Evolutionary conservation across 352 stramenopile species (phyloP).

Genomic region (Globisporangium solare): DNA sequence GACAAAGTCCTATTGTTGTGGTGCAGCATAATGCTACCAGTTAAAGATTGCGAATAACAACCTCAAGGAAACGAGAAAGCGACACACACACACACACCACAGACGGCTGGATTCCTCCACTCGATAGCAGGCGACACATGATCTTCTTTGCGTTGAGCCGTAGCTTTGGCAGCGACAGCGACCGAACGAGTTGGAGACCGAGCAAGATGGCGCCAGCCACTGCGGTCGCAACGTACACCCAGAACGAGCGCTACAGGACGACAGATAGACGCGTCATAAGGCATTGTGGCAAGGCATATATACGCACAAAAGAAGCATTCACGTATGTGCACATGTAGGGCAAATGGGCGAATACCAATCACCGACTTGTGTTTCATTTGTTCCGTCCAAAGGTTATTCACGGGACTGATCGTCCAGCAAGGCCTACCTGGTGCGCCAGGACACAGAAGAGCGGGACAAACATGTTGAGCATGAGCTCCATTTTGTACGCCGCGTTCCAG

Average conservation of each 20-base stretch:
- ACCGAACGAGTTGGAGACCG: constrained; percentile 61
- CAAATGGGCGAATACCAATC: constrained; percentile 14
- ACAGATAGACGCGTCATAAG: constrained; percentile 1
- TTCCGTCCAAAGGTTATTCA: background rate
- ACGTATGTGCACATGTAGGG: background rate
- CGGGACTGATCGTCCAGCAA: constrained; percentile 8
- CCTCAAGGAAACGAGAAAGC: background rate
- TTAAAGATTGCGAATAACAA: background rate
- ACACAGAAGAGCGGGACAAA: constrained; percentile 77
- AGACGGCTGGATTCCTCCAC: constrained; percentile 53
- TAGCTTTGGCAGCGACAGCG: constrained; percentile 67
- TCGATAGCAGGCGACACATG: constrained; percentile 64
- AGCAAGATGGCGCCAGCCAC: constrained; percentile 52
- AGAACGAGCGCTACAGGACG: constrained; percentile 56
- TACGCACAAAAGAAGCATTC: background rate
- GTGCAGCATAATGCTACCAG: too few relatives aligned
- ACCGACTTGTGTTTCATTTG: background rate
- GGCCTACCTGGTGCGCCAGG: constrained; percentile 66
- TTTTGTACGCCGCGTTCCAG: constrained; percentile 75
- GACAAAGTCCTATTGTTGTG: constrained; percentile 54
- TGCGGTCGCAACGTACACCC: constrained; percentile 70
- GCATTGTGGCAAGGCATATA: background rate
- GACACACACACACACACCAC: constrained; percentile 27
- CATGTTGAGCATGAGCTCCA: constrained; percentile 74
- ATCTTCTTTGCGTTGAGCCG: constrained; percentile 62